These are phyloP conservation scores for Aspergillus tubingensis DNA, from an alignment of 2,329 filamentous ascomycete species.

Conservation along the genomic window DNA sequence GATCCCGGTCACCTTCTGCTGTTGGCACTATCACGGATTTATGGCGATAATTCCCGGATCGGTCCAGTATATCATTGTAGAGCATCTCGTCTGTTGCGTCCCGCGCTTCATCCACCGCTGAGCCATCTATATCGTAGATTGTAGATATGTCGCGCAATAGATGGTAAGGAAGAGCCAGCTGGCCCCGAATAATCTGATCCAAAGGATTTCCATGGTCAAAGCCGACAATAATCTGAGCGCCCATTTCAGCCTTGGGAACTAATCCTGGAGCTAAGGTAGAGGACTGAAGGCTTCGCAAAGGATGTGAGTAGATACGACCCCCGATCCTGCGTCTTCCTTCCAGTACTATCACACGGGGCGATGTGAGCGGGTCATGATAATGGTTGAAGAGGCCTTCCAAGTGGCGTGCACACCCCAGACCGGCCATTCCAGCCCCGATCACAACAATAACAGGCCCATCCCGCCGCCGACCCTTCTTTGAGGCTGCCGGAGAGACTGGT, in stretches of 20 bases:
- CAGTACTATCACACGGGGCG: conserved; percentile 73
- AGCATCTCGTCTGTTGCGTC: conserved; percentile 86
- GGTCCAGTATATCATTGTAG: conserved; percentile 92
- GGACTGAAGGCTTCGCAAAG: conserved; percentile 61
- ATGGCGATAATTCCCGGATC: conserved; percentile 86
- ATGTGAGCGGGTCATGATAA: conserved; percentile 67
- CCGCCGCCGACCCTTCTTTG: conserved; percentile 46
- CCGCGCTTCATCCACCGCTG: conserved; percentile 70
- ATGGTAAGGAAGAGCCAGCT: conserved; percentile 85
- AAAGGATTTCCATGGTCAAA: conserved; percentile 95
- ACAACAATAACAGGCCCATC: conserved; percentile 75
- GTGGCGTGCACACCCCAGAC: conserved; percentile 87
- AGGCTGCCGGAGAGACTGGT: conserved; percentile 48
- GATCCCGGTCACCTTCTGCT: conserved; percentile 77
- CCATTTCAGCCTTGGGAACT: conserved; percentile 87
- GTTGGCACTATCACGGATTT: conserved; percentile 69
- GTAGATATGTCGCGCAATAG: conserved; percentile 76
- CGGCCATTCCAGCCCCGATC: conserved; percentile 91
- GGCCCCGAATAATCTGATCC: conserved; percentile 85
- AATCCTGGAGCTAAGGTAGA: conserved; percentile 55
- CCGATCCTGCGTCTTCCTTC: conserved; percentile 87
- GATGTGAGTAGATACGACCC: conserved; percentile 88
- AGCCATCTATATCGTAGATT: conserved; percentile 72
- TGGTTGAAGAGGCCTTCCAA: conserved; percentile 83
- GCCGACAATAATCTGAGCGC: conserved; percentile 96